Evolutionary conservation across 192 early-diverging fungal genomes (phyloP).

Genomic region (Rhizoclosmatium globosum): DNA sequence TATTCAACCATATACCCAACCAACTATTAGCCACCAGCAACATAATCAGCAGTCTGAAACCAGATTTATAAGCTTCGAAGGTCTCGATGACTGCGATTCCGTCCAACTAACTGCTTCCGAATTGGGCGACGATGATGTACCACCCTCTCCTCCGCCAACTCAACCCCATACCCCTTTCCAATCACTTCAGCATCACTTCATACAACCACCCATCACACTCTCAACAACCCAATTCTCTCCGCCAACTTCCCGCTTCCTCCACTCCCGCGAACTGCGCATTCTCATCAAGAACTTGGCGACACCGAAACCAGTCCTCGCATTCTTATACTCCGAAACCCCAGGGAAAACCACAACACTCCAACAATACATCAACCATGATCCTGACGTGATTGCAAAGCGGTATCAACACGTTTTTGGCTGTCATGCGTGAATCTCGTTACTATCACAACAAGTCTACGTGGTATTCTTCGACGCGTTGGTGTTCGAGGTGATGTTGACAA

Average conservation of each 20-base stretch:
- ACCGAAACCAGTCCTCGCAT: neutral
- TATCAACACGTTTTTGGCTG: conserved; percentile 9
- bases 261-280: conserved; percentile 4
- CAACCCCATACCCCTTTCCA: no score
- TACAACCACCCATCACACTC: no score
- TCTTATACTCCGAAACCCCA: neutral
- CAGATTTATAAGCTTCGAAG: neutral
- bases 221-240: no score
- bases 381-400: neutral
- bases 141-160: no score
- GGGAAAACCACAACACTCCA: conserved; percentile 5
- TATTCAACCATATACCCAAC: no score
- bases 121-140: neutral
- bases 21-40: neutral
- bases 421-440: neutral
- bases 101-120: neutral
- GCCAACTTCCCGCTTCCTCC: conserved; percentile 6
- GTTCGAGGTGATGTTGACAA: no score
- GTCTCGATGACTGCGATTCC: neutral
- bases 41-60: neutral
- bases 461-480: no score
- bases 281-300: neutral
- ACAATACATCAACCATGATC: neutral
- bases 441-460: neutral
- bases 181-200: no score